phyloP scores from a whole-genome alignment of 140 eudicot genomes.

The Erigeron philadelphicus region DNA sequence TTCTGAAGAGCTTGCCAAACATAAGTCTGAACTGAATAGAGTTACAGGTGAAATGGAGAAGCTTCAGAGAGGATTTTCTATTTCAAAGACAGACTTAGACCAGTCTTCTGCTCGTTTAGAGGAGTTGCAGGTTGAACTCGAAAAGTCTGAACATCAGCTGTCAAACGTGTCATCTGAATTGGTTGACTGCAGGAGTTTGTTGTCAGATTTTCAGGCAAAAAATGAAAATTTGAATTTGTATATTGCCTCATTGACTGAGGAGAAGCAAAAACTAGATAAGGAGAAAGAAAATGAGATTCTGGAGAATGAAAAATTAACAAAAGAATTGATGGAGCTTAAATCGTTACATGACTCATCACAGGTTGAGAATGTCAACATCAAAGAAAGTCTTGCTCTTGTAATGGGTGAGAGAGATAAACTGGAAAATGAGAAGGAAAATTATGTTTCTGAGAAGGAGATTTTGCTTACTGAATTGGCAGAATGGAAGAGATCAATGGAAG shows the following conservation, averaged over 20 bases:
- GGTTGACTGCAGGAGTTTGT: conserved; percentile 47
- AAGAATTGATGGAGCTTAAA: conserved; percentile 46
- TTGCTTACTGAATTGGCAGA: conserved; percentile 42
- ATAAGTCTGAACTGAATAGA: conserved; percentile 48
- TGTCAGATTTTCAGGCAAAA: conserved; percentile 52
- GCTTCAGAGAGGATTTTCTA: conserved; percentile 38
- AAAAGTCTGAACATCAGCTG: conserved; percentile 43
- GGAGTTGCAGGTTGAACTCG: conserved; percentile 49
- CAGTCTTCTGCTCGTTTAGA: conserved; percentile 39
- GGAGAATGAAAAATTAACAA: conserved; percentile 43
- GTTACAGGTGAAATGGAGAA: conserved; percentile 44
- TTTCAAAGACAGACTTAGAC: conserved; percentile 43
- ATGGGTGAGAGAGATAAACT: conserved; percentile 41
- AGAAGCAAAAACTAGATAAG: conserved; percentile 40
- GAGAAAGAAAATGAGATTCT: conserved; percentile 36
- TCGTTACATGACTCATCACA: conserved; percentile 38
- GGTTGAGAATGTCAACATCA: conserved; percentile 35
- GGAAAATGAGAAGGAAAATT: conserved; percentile 41
- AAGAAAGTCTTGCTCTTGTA: conserved; percentile 35
- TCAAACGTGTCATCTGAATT: conserved; percentile 48
- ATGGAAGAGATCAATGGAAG: conserved; percentile 36
- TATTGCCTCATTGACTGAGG: conserved; percentile 42
- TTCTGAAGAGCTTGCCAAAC: conserved; percentile 51
- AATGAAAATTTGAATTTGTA: conserved; percentile 45
- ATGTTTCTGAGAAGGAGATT: conserved; percentile 35